A percentile compares a stretch with the other conserved stretches of the same genome.
Conservation (phyloP, 176 grass and related monocot genomes). For the Melocanna baccifera region DNA sequence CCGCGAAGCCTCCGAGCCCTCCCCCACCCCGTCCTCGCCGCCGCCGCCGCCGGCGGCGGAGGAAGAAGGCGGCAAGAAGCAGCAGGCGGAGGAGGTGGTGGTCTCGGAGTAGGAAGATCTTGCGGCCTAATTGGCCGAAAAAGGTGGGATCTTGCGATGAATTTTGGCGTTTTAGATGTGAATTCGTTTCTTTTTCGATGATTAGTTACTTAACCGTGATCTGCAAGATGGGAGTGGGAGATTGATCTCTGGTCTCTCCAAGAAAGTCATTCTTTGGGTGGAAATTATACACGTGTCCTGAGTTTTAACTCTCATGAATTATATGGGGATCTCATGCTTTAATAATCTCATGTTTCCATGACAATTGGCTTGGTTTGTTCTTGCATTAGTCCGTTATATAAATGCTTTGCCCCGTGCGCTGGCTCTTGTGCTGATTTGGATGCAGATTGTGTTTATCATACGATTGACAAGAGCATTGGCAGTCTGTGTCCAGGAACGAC, state of each 20-base stretch:
- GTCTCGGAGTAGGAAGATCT: neutral
- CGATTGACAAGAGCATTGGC: neutral
- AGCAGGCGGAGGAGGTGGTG: neutral
- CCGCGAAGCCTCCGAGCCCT: neutral
- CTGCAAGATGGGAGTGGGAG: neutral
- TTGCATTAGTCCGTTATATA: neutral
- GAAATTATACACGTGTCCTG: conserved; percentile 28
- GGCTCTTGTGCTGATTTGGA: neutral
- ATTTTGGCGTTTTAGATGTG: conserved; percentile 17
- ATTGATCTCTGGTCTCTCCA: neutral
- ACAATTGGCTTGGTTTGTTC: neutral
- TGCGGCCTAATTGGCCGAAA: neutral
- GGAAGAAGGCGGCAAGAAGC: neutral
- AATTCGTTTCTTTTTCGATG: conserved; percentile 9
- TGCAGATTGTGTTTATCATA: neutral
- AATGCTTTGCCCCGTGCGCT: neutral
- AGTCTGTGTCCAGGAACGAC: neutral
- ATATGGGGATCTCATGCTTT: neutral
- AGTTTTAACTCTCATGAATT: neutral
- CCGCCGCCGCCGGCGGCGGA: too few species aligned
- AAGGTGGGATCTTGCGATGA: conserved; percentile 5
- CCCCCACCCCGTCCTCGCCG: neutral
- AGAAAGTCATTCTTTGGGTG: conserved; percentile 35
- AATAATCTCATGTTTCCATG: conserved; percentile 18
- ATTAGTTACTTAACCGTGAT: neutral